Evolutionary conservation across 2,329 filamentous ascomycete genomes (phyloP).

Genomic region (Aspergillus niger): DNA sequence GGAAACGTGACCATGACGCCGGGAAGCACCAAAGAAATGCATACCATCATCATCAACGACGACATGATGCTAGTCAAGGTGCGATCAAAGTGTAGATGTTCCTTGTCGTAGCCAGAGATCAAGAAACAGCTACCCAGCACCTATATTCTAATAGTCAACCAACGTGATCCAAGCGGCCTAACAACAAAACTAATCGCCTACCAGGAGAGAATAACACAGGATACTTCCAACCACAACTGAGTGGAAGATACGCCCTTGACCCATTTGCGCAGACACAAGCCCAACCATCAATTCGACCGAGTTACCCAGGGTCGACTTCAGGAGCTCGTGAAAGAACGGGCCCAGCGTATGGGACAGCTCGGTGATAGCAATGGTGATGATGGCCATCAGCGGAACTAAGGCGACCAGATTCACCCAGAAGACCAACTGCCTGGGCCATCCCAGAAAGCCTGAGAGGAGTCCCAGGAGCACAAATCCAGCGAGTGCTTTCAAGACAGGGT

Average conservation of each 20-base stretch:
- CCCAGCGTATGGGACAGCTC: slow-evolving; percentile 66
- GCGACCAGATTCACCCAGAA: slow-evolving; percentile 86
- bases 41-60: slow-evolving; percentile 23
- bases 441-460: slow-evolving; percentile 67
- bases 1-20: slow-evolving; percentile 22
- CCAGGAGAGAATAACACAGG: slow-evolving; percentile 78
- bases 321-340: slow-evolving; percentile 75
- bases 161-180: background rate
- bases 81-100: slow-evolving; percentile 21
- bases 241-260: slow-evolving; percentile 76
- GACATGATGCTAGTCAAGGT: slow-evolving; percentile 24
- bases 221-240: slow-evolving; percentile 84
- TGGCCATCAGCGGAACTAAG: slow-evolving; percentile 76
- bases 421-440: slow-evolving; percentile 58
- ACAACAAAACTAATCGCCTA: slow-evolving; percentile 35
- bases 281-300: slow-evolving; percentile 77
- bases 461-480: slow-evolving; percentile 65
- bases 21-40: slow-evolving; percentile 21
- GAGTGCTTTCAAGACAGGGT: slow-evolving; percentile 66
- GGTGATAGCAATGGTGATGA: slow-evolving; percentile 79
- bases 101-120: slow-evolving; percentile 20
- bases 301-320: slow-evolving; percentile 85
- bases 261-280: slow-evolving; percentile 70
- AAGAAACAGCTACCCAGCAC: slow-evolving; percentile 20
- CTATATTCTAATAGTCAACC: background rate